Evolutionary conservation across 2,329 filamentous ascomycete genomes (phyloP).

Genomic region (Penicillium sp.): DNA sequence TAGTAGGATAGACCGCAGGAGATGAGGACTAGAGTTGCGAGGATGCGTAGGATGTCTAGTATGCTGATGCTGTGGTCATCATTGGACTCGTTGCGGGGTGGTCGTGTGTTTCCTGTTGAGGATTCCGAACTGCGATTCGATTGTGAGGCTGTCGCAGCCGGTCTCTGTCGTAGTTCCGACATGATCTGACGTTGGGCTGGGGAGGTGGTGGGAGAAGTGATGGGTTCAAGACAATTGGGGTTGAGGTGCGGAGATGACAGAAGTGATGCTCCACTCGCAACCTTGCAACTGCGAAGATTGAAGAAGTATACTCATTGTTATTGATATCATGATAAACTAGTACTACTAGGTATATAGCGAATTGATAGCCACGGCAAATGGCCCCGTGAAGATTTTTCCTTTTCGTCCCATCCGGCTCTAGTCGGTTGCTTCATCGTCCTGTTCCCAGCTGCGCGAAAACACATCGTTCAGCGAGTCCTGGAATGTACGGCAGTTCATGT

Average conservation of each 20-base stretch:
- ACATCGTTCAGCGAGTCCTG: constrained; percentile 58
- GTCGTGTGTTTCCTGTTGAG: constrained; percentile 3
- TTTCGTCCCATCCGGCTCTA: background rate
- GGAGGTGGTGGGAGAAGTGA: background rate
- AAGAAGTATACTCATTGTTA: too few species aligned
- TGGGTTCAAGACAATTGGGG: background rate
- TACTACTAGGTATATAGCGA: too few species aligned
- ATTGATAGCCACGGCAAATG: too few species aligned
- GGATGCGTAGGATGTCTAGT: constrained; percentile 63
- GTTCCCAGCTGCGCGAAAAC: constrained; percentile 49
- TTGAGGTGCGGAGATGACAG: constrained; percentile 1
- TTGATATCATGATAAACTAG: too few species aligned
- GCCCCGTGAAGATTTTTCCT: too few species aligned
- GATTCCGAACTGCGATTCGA: constrained; percentile 7
- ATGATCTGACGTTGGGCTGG: too few species aligned
- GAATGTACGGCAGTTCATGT: constrained; percentile 61
- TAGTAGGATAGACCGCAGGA: constrained; percentile 70
- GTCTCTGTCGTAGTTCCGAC: constrained; percentile 32
- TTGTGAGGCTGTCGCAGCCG: constrained; percentile 13
- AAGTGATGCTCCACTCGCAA: background rate
- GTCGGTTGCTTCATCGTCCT: constrained; percentile 27
- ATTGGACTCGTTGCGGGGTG: constrained; percentile 18
- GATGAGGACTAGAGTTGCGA: constrained; percentile 60
- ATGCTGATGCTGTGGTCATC: constrained; percentile 35
- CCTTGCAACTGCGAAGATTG: background rate